phyloP scores from a whole-genome alignment of 257 asterid species.

The Nicotiana paniculata region DNA sequence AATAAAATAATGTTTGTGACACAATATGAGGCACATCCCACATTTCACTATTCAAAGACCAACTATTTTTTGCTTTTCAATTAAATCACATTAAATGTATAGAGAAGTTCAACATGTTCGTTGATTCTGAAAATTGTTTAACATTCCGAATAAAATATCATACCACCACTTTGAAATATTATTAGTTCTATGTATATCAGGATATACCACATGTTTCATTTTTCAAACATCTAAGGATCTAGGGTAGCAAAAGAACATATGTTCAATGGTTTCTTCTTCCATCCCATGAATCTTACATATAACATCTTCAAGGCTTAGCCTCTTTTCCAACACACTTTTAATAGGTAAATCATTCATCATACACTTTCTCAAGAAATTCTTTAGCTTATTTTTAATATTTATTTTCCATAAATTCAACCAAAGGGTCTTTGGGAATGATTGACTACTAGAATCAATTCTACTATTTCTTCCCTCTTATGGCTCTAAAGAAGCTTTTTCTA shows the following conservation, averaged over 20 bases:
- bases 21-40: too few species aligned
- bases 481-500: background rate
- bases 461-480: background rate
- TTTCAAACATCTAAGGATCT: background rate
- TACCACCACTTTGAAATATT: too few species aligned
- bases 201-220: too few species aligned
- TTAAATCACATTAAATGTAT: background rate
- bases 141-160: too few species aligned
- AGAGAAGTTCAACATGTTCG: background rate
- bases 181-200: too few species aligned
- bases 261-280: background rate
- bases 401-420: too few species aligned
- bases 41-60: too few species aligned
- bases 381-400: too few species aligned
- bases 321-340: background rate
- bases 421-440: too few species aligned
- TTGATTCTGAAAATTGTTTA: background rate
- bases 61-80: too few species aligned
- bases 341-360: background rate
- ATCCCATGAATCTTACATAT: background rate
- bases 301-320: background rate
- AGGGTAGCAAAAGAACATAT: background rate
- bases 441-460: background rate
- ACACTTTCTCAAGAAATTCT: background rate
- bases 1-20: too few species aligned